Evolutionary conservation across 1,139 yeast genomes (phyloP), one percentile per base, ranked within the genome.

Genomic region (Taphrina sp.): DNA sequence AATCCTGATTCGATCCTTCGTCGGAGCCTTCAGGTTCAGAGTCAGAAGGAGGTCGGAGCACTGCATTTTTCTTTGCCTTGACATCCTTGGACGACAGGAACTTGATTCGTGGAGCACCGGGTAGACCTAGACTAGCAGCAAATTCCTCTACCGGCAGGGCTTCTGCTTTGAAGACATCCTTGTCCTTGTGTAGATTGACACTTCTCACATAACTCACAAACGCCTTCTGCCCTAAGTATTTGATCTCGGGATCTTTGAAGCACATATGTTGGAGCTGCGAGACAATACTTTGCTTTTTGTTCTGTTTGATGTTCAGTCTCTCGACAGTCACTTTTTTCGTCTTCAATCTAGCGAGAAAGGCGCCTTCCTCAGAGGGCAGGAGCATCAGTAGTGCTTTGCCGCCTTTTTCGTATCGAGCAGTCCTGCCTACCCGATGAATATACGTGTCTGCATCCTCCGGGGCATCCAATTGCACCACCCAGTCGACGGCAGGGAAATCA

Each of bases 361-460:
- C 87, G 61, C 80, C 83, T 65, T 84, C 89, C 70, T 92, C 98
- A 39, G 81, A 75, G 2, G 96, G 95, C 12, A 90, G 76, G 49
- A 92, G 72, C 82, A 92, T 82, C 61, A 92, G 71, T 58, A 92
- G 72, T 0, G 96, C 86, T 64, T 85, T 84, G 24, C 99, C 99
- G 58, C 76, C 76, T 66, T 92, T 83, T 22, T 96, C 96, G 65
- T 86, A 89, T 64, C 99, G 77, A 1, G 98, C 99, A 45, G 92
- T 84, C 70, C 99, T 81, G 1, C 99, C 99, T 2, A 89, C 98
- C 66, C 99, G 77, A 66, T 92, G 99, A 52, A 92, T 87, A 69
- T 94, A 92, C 0, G 98, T 94, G 28, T 94, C 94, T 1, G 84
- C 81, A 69, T 90, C 96, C 69, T 92, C 99, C 0, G 99, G 98